Percentiles rank a stretch among this genome's conserved stretches.
These are phyloP conservation scores for Boletus rubroflammeus DNA, from an alignment of 768 basidiomycete genomes.

Conservation along the genomic window DNA sequence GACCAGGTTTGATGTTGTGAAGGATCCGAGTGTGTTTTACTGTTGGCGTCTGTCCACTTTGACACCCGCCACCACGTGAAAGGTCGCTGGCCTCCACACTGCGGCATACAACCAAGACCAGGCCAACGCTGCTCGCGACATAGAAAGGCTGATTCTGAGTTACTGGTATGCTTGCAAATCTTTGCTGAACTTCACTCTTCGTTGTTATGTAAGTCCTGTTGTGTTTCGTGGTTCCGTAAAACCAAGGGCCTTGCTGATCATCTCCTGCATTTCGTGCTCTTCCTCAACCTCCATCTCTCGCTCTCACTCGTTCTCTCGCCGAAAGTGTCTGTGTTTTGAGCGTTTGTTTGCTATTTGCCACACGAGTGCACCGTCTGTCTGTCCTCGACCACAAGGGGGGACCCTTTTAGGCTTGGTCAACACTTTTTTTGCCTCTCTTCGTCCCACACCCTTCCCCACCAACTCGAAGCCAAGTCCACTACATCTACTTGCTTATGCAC, in stretches of 20 bases:
- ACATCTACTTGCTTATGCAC: slow-evolving; percentile 34
- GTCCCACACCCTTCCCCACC: slow-evolving; percentile 19
- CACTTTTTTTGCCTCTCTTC: slow-evolving; percentile 27
- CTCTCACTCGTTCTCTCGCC: slow-evolving; percentile 16
- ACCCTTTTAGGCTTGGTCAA: slow-evolving; percentile 28
- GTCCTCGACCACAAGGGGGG: slow-evolving; percentile 23
- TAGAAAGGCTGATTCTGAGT: slow-evolving; percentile 28
- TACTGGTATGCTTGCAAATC: slow-evolving; percentile 31
- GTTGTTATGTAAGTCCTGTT: slow-evolving; percentile 36
- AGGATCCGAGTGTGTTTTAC: slow-evolving; percentile 25
- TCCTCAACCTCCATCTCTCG: slow-evolving; percentile 19
- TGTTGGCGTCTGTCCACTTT: slow-evolving; percentile 24
- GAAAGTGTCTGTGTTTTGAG: slow-evolving; percentile 31
- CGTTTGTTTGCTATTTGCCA: slow-evolving; percentile 31
- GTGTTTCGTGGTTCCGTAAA: slow-evolving; percentile 21
- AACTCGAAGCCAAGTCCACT: slow-evolving; percentile 18
- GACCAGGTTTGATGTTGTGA: slow-evolving; percentile 30
- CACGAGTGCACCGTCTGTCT: slow-evolving; percentile 18
- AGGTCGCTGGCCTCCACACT: slow-evolving; percentile 21
- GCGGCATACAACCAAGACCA: slow-evolving; percentile 23
- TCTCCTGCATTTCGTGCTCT: slow-evolving; percentile 14
- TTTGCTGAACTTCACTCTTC: slow-evolving; percentile 24
- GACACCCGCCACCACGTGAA: slow-evolving; percentile 31
- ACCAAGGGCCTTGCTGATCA: slow-evolving; percentile 24
- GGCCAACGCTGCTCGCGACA: slow-evolving; percentile 12